Base-by-base conservation (phyloP, 345 rosid species). In the Acer yangbiense region DNA sequence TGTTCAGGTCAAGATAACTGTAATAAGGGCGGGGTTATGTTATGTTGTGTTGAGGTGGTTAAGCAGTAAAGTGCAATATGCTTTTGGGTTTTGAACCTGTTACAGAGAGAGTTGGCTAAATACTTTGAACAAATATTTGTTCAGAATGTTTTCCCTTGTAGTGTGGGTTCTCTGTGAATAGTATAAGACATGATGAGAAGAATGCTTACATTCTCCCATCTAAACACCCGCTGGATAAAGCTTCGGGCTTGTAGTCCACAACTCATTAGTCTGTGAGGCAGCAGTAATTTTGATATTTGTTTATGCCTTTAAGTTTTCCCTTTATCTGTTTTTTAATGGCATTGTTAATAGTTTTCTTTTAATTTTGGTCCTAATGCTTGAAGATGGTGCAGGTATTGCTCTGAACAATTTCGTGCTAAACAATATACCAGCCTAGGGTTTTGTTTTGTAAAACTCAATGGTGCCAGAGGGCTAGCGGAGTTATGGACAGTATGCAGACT, bases 401-500 rank as follows among this genome's bases (percentile, higher is more conserved):
- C 18, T 73, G 71, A 75, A 71, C 48, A 72, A 61, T 57, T 65
- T 69, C 60, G 68, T 63, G 65, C 65, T n/a, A 60, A 60, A 10
- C 72, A 69, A 64, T 78, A 65, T 75, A 76, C 82, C 71, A 75
- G 65, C n/a, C 7, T 80, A 39, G 75, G 71, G 71, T 78, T 82
- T 79, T 68, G 74, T 66, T 75, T 78, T 79, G 67, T 80, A 76
- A 74, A 83, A 82, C 81, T 93, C 82, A 75, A 82, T 93, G 89
- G 82, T 85, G 81, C 87, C 80, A 35, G 73, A 52, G 69, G 88
- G 88, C 69, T 84, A 86, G 89, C 66, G 65, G 85, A 86, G 79
- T 78, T 66, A 89, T 92, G 91, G 82, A 79, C 77, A 79, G 80
- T 84, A 74, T 83, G 69, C 78, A 65, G 82, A 80, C 86, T 79